Conservation (phyloP, 805 yeast genomes). For the Wickerhamiella azyma region DNA sequence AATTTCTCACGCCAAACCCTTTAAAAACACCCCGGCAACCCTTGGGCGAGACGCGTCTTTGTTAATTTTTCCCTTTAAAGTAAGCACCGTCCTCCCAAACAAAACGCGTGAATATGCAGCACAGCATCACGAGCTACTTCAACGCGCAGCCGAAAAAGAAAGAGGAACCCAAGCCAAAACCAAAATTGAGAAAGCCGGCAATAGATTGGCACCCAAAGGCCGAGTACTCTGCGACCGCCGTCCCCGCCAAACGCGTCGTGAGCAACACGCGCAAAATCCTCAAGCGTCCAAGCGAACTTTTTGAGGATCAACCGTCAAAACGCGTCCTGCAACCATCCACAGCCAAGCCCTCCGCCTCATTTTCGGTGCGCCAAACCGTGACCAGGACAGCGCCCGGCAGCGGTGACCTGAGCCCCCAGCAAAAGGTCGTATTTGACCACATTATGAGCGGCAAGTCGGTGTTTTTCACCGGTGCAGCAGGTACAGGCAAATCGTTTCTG, state of each 20-base stretch:
- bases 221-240: background rate
- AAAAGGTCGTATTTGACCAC: slow-evolving; percentile 43
- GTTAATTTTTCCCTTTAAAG: too few species aligned
- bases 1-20: too few species aligned
- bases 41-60: too few species aligned
- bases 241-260: background rate
- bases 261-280: background rate
- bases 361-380: background rate
- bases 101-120: background rate
- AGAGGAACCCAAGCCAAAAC: background rate
- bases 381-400: background rate
- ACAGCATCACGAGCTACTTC: background rate
- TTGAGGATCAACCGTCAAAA: background rate
- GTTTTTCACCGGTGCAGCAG: slow-evolving; percentile 95
- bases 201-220: background rate
- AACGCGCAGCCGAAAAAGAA: background rate
- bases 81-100: too few species aligned
- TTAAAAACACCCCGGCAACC: too few species aligned
- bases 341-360: background rate
- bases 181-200: background rate
- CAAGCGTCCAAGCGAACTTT: background rate
- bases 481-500: slow-evolving; percentile 89
- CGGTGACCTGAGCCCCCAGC: slow-evolving; percentile 28
- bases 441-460: slow-evolving; percentile 44
- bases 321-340: background rate